Base-by-base conservation (phyloP, 1,284 basidiomycete genomes). In the Leccinum fallax region DNA sequence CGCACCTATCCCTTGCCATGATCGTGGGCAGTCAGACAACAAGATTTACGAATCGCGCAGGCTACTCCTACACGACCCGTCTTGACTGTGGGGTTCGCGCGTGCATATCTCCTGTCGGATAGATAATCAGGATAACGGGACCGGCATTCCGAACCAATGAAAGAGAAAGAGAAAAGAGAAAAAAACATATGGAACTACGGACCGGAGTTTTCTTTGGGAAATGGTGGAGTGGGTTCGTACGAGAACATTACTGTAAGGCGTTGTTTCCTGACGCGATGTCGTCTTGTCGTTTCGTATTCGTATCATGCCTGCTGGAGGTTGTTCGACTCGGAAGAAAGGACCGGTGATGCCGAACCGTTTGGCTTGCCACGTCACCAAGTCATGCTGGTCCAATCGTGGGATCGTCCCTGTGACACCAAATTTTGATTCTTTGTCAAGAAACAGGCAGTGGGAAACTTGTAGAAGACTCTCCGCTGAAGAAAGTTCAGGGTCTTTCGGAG, bases 281-380 rank as follows among this genome's bases (percentile, higher is more conserved):
- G 48, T 28, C 38, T n/a, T 48, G 51, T 57, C 11, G 28, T 24
- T 21, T 52, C 49, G 11, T 13, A 48, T 48, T 4, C 11, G 21
- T 48, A 48, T 13, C 21, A 48, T 48, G 38, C 38, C 38, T 13
- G 5, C 34, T 16, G 21, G 46, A 48, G 21, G 19, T 24, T 11
- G 46, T 48, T 40, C 8, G 53, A 60, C 26, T 57, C 56, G 58
- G 67, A 30, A 28, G 24, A 15, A 26, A 16, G 7, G 9, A 24
- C 65, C 49, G 38, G 40, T 36, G 19, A 40, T 48, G 32, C 57
- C 52, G 54, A 48, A 30, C 46, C 16, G 26, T 53, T 16, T 32
- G 55, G 28, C 40, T 68, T 28, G 67, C 66, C 68, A 71, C 61
- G 70, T 72, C 70, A 52, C 9, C 46, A 13, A 48, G 21, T 48